Percentiles rank a stretch among this genome's conserved stretches.
These are phyloP conservation scores for button mushroom (Agaricus bisporus) DNA, from an alignment of 768 basidiomycete genomes.

Conservation along the genomic window DNA sequence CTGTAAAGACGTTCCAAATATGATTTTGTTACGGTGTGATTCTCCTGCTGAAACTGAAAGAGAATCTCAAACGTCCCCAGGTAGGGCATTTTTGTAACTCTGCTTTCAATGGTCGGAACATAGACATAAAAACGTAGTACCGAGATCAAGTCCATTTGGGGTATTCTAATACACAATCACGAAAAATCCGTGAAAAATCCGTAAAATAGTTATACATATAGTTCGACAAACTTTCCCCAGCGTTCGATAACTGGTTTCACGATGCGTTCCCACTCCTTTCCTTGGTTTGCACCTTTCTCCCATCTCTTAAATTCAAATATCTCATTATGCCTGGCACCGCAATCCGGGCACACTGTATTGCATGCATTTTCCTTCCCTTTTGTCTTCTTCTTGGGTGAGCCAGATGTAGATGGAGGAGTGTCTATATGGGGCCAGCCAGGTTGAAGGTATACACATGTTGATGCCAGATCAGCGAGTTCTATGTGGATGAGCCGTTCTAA, in stretches of 20 bases:
- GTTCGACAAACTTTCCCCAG: slow-evolving; percentile 66
- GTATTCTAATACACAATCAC: no score
- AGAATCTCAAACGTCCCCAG: no score
- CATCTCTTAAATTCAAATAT: slow-evolving; percentile 70
- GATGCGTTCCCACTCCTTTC: slow-evolving; percentile 68
- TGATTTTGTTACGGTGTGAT: no score
- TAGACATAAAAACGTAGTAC: no score
- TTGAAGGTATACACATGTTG: slow-evolving; percentile 55
- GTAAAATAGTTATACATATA: slow-evolving; percentile 25
- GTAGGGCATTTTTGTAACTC: no score
- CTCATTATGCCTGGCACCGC: slow-evolving; percentile 61
- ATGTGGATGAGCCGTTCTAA: slow-evolving; percentile 73
- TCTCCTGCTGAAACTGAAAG: no score
- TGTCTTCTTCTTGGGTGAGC: slow-evolving; percentile 14
- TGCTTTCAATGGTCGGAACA: no score
- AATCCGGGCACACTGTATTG: slow-evolving; percentile 31
- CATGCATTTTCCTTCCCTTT: slow-evolving; percentile 11
- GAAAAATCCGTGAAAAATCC: no score
- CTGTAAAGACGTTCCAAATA: no score
- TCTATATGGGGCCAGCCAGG: slow-evolving; percentile 35
- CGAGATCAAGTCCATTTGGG: no score
- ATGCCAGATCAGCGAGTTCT: slow-evolving; percentile 65
- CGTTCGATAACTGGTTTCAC: slow-evolving; percentile 73
- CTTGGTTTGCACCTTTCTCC: slow-evolving; percentile 43
- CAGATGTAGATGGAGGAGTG: slow-evolving; percentile 11